Evolutionary conservation across 1,284 basidiomycete genomes (phyloP), one percentile per base, ranked within the genome.

Genomic region (Athelia sp.): DNA sequence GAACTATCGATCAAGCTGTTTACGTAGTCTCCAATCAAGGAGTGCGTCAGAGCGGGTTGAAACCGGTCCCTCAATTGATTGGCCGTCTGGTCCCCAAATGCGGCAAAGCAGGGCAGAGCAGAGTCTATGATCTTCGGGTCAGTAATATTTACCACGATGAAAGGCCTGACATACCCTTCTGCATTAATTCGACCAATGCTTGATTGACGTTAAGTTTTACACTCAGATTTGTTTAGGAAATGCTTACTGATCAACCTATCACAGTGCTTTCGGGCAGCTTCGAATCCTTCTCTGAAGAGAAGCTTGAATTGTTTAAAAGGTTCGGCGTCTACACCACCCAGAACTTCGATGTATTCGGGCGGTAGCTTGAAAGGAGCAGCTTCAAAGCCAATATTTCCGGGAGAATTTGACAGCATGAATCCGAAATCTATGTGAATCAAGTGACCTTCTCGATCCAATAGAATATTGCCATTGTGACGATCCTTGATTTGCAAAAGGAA

Each of bases 401-500:
- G 97, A 4, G 93, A 94, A 66, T 98, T 97, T 34, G 88, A 91
- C 47, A 99, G 79, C 79, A 99, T 97, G 73, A 99, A 99, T 0
- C 97, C 97, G 66, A 99, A 99, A 69, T 99, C 97, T 57, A 98
- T 98, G 67, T 98, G 92, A 52, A 96, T 84, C 15, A 96, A 73
- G 60, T 97, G 95, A 0, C 97, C 97, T 45, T 97, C 91, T 47
- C 92, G 82, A 67, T 99, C 97, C 34, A 99, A 74, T 3, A 99
- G 79, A 52, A 99, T 99, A 65, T 99, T 99, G 43, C 97, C 97
- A 61, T 99, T 99, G 65, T 99, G 97, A 21, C 97, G 82, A 69
- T 99, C 96, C 69, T 99, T 99, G 69, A 99, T 91, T 73, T 99
- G 97, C 2, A 99, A 79, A 19, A 99, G 82, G 67, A 93, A 98